Percentiles rank a stretch among this genome's conserved stretches.
Evolutionary conservation across 805 yeast genomes (phyloP).

Genomic region (Zygotorulaspora chibaensis): DNA sequence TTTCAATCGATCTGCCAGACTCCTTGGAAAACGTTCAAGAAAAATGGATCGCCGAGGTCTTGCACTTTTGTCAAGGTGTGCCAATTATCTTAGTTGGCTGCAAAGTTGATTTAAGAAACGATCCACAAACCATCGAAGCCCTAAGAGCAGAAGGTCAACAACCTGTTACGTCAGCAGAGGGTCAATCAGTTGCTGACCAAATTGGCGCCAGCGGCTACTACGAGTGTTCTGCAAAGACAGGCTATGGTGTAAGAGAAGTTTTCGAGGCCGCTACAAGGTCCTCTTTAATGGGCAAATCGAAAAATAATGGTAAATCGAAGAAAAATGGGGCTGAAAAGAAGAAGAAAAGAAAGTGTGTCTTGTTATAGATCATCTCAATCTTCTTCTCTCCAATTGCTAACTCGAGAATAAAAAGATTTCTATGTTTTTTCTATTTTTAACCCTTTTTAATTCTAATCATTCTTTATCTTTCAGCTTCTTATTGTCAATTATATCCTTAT

Average conservation of each 20-base stretch:
- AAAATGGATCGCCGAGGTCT: slow-evolving; percentile 91
- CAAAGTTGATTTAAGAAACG: slow-evolving; percentile 84
- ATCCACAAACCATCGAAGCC: slow-evolving; percentile 68
- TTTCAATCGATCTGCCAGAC: slow-evolving; percentile 86
- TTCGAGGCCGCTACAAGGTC: slow-evolving; percentile 92
- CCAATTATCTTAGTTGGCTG: slow-evolving; percentile 92
- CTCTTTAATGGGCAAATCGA: slow-evolving; percentile 60
- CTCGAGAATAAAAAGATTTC: not conserved
- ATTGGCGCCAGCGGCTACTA: slow-evolving; percentile 83
- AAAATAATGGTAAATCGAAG: slow-evolving; percentile 23
- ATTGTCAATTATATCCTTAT: not conserved
- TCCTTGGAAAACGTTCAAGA: slow-evolving; percentile 91
- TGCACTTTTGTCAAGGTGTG: slow-evolving; percentile 91
- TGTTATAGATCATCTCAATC: slow-evolving; percentile 43
- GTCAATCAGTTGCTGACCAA: slow-evolving; percentile 81
- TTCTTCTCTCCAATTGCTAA: not conserved
- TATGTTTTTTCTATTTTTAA: not conserved
- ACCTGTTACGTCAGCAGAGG: slow-evolving; percentile 80
- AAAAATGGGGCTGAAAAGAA: slow-evolving; percentile 38
- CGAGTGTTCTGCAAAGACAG: slow-evolving; percentile 90
- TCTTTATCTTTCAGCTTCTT: not conserved
- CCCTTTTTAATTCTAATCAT: slow-evolving; percentile 1
- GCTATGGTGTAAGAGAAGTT: slow-evolving; percentile 88
- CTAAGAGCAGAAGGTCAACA: slow-evolving; percentile 69
- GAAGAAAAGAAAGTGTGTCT: slow-evolving; percentile 66